Evolutionary conservation across 768 basidiomycete species (phyloP).

Genomic region (Suillus cothurnatus): DNA sequence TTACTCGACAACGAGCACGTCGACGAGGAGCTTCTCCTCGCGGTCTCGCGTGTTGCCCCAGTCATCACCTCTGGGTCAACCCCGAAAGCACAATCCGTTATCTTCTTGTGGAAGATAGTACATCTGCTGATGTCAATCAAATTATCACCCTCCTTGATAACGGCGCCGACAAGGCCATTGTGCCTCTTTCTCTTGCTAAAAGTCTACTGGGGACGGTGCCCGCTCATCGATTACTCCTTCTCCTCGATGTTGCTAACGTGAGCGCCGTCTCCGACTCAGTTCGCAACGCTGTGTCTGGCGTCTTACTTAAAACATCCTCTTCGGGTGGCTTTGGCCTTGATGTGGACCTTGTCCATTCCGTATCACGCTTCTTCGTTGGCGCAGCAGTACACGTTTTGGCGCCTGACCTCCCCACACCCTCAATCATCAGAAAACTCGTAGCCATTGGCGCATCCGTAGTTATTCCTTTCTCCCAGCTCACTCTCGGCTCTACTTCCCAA

Average conservation of each 20-base stretch:
- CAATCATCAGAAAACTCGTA: slow-evolving; percentile 60
- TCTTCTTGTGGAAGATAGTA: slow-evolving; percentile 54
- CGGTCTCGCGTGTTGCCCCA: slow-evolving; percentile 77
- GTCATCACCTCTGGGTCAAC: slow-evolving; percentile 47
- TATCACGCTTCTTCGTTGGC: slow-evolving; percentile 72
- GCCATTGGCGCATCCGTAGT: slow-evolving; percentile 66
- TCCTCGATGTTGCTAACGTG: slow-evolving; percentile 73
- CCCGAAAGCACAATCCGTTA: slow-evolving; percentile 41
- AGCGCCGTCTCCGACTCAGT: slow-evolving; percentile 77
- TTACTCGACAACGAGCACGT: slow-evolving; percentile 50
- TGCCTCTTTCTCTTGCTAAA: slow-evolving; percentile 66
- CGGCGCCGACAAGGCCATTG: slow-evolving; percentile 80
- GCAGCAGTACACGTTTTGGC: slow-evolving; percentile 65
- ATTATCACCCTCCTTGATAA: slow-evolving; percentile 70
- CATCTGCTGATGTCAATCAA: slow-evolving; percentile 50
- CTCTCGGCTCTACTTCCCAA: slow-evolving; percentile 52
- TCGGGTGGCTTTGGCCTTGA: slow-evolving; percentile 42
- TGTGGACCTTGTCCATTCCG: slow-evolving; percentile 73
- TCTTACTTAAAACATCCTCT: slow-evolving; percentile 74
- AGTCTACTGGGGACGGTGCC: slow-evolving; percentile 71
- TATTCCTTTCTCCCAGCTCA: slow-evolving; percentile 72
- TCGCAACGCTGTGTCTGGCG: slow-evolving; percentile 73
- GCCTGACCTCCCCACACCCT: slow-evolving; percentile 53
- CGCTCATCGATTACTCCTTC: slow-evolving; percentile 69
- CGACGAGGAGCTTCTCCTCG: slow-evolving; percentile 50